phyloP scores from a whole-genome alignment of 768 basidiomycete species.

The Boletus reticuloceps region DNA sequence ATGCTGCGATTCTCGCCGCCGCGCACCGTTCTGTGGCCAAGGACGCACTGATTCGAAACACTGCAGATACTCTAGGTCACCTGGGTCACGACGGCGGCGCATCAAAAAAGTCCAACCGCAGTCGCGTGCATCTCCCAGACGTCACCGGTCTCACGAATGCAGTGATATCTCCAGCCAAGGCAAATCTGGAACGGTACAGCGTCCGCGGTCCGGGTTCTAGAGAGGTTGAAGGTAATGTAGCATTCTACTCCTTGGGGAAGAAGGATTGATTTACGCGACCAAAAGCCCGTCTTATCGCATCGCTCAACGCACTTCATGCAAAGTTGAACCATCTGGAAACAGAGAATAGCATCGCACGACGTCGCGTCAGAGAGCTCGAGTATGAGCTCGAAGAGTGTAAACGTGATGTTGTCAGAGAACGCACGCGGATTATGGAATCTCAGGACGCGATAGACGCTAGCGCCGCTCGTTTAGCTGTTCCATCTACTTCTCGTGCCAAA shows the following conservation, averaged over 20 bases:
- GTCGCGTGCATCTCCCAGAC: slow-evolving; percentile 67
- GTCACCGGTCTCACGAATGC: slow-evolving; percentile 82
- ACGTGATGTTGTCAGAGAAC: slow-evolving; percentile 70
- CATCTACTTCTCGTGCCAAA: slow-evolving; percentile 23
- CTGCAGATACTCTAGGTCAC: no score
- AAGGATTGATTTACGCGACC: neutral
- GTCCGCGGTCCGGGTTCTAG: slow-evolving; percentile 48
- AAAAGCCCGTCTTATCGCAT: slow-evolving; percentile 59
- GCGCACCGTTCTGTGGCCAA: slow-evolving; percentile 6
- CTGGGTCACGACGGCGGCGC: slow-evolving; percentile 4
- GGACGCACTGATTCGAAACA: no score
- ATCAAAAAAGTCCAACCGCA: slow-evolving; percentile 28
- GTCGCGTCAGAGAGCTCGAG: slow-evolving; percentile 85
- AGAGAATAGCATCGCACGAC: slow-evolving; percentile 78
- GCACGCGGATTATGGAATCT: slow-evolving; percentile 58
- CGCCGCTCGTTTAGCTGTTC: slow-evolving; percentile 10
- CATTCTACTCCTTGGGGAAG: neutral
- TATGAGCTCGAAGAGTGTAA: slow-evolving; percentile 82
- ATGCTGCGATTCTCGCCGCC: neutral
- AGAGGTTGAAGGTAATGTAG: slow-evolving; percentile 61
- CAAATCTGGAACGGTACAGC: slow-evolving; percentile 46
- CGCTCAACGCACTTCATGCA: slow-evolving; percentile 59
- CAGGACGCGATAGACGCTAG: slow-evolving; percentile 38
- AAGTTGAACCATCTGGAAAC: slow-evolving; percentile 73
- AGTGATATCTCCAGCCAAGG: slow-evolving; percentile 68